Evolutionary conservation across 2,329 filamentous ascomycete species (phyloP), one percentile per base, ranked within the genome.

Genomic region (Scopulariopsis brevicaulis): DNA sequence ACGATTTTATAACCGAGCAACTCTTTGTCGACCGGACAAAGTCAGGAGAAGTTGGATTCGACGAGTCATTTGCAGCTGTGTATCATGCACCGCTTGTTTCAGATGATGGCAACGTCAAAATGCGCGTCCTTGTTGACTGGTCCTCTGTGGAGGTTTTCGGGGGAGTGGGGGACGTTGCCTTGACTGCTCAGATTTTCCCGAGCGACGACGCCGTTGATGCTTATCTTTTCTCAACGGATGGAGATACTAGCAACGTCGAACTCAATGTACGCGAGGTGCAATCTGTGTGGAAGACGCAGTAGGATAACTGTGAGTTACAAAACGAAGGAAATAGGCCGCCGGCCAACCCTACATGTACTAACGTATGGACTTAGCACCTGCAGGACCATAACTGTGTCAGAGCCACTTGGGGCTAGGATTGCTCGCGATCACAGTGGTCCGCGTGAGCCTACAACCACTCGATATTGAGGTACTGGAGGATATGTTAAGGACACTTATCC

Each of bases 111-210:
- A 58, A 20, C 20, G 40, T 58, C 35, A 58, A 34, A 1, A 48
- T 58, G n/a, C 57, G 57, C 6, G 57, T 54, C n/a, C 57, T 58
- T 18, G 53, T 50, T 22, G 57, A 58, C 57, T 58, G 57, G 57
- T 55, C 52, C 40, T 58, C 57, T 24, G 57, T 58, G 15, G 57
- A 58, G 24, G 57, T 58, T 12, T 58, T 58, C 54, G 57, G 57
- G 2, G 57, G 57, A 14, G 34, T 14, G 12, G 57, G 57, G 8
- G 57, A 58, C 22, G 37, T 22, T 20, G 20, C 34, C 0, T 15
- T 58, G 51, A 58, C 51, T 32, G 51, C 57, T 2, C 57, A 54
- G 37, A 58, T 58, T 12, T 58, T 58, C 52, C 57, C 57, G n/a
- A 54, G 37, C 22, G 57, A 50, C 11, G 57, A 40, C 15, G 34